Evolutionary conservation across 208 protist genomes (phyloP), one percentile per base, ranked within the genome.

Genomic region (Leishmania mexicana): DNA sequence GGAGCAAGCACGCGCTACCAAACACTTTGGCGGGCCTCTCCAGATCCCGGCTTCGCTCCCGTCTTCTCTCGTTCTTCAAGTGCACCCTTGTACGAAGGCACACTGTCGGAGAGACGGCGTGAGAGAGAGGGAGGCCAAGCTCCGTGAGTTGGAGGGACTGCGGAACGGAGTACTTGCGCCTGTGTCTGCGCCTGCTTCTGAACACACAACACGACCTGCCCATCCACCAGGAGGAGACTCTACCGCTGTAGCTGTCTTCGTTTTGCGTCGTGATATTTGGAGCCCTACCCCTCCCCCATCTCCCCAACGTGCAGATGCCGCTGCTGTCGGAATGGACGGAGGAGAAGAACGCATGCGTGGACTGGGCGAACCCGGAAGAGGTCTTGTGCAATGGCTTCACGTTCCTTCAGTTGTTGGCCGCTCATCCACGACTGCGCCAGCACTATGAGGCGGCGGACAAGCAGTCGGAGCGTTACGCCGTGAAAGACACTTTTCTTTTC

Each of bases 301-400:
- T 38, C 35, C 15, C 35, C 31, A 15, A 8, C 53, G 38, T 62
- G 74, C 54, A 65, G 53, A 85, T 88, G 76, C 84, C 87, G 38
- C 72, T 92, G 38, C 80, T 85, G 15, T 81, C 78, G 24, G 80
- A 89, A 35, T 97, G 94, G 93, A 89, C 81, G 11, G 87, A 89
- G 74, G 94, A 94, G 74, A 95, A 96, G 83, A 94, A 88, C 75
- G 91, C 92, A 35, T 86, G 88, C 81, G 88, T 98, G 72, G 92
- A 98, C 78, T 98, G 95, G 93, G 71, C 78, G 0, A 80, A 88
- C 77, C 77, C 91, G 0, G 80, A 86, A 3, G 95, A 98, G 62
- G 91, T 92, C 5, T 54, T 96, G 13, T 73, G 84, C 65, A 95
- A 96, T 72, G 83, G 85, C 10, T 96, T 93, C 83, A 96, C 93